A percentile compares a stretch with the other conserved stretches of the same genome.
Evolutionary conservation across 2,329 filamentous ascomycete species (phyloP).

Genomic region (Atkinsonella hypoxylon): DNA sequence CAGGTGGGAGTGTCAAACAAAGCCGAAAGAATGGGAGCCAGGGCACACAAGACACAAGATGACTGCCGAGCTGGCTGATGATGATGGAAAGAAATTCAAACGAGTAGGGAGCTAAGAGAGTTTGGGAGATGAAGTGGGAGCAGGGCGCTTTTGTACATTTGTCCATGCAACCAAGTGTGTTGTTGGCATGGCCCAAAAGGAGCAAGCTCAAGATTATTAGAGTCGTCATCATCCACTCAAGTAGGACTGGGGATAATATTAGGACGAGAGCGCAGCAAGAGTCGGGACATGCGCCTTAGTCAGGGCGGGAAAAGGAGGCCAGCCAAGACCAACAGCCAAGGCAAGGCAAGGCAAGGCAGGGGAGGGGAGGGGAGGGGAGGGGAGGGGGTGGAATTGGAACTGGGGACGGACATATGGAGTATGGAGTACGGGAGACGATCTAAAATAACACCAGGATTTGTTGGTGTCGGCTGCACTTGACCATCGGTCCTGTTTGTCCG

Average conservation of each 20-base stretch:
- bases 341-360: not conserved
- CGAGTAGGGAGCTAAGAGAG: constrained; percentile 3
- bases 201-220: not conserved
- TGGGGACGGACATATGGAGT: too few species aligned
- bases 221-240: constrained; percentile 4
- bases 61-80: constrained; percentile 5
- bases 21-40: not conserved
- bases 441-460: too few species aligned
- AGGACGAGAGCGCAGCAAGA: not conserved
- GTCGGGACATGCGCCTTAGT: not conserved
- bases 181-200: not conserved
- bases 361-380: not conserved
- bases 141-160: constrained; percentile 11
- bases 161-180: not conserved
- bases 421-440: not conserved
- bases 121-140: constrained; percentile 7
- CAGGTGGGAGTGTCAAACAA: not conserved
- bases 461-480: constrained; percentile 1
- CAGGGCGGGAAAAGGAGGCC: constrained; percentile 7
- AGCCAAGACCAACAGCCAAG: not conserved
- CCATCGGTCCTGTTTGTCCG: constrained; percentile 2
- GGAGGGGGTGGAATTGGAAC: not conserved
- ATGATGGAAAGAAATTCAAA: constrained; percentile 6
- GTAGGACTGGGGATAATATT: not conserved
- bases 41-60: not conserved